phyloP scores from a whole-genome alignment of 192 early-diverging fungal genomes.

The Lobosporangium transversale region DNA sequence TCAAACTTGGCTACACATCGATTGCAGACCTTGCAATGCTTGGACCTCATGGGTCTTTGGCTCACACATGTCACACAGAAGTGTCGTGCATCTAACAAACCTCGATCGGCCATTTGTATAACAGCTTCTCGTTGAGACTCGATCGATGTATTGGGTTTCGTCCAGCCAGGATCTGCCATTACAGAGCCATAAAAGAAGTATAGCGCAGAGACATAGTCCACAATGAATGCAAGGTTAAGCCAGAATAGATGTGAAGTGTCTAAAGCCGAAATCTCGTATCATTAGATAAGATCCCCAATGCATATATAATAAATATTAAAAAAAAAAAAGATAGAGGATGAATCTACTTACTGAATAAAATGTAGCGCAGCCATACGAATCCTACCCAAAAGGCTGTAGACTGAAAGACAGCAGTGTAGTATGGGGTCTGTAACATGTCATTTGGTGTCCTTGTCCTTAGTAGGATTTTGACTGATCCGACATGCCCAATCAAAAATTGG shows the following conservation, averaged over 20 bases:
- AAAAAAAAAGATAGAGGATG: slow-evolving; percentile 20
- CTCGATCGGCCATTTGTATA: slow-evolving; percentile 72
- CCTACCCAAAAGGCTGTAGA: slow-evolving; percentile 79
- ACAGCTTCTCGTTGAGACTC: slow-evolving; percentile 63
- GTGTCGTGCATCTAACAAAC: slow-evolving; percentile 76
- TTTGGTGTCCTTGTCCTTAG: slow-evolving; percentile 58
- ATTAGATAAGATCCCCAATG: not conserved
- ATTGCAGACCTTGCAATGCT: slow-evolving; percentile 94
- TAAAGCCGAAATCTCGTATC: slow-evolving; percentile 30
- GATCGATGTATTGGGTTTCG: slow-evolving; percentile 60
- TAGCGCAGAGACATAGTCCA: slow-evolving; percentile 65
- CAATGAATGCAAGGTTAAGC: slow-evolving; percentile 75
- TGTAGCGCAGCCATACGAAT: slow-evolving; percentile 68
- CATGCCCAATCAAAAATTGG: slow-evolving; percentile 64
- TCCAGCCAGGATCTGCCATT: slow-evolving; percentile 82
- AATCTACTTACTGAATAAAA: slow-evolving; percentile 71
- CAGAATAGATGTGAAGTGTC: slow-evolving; percentile 69
- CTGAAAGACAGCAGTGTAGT: slow-evolving; percentile 89
- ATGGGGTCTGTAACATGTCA: slow-evolving; percentile 80
- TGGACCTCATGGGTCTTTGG: slow-evolving; percentile 86
- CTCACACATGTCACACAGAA: slow-evolving; percentile 90
- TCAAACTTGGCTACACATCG: slow-evolving; percentile 95
- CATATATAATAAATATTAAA: not conserved
- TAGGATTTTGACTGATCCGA: slow-evolving; percentile 69
- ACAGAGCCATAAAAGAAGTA: slow-evolving; percentile 84